Conservation (phyloP, 139 green algal genomes). For the Chlorella vulgaris region DNA sequence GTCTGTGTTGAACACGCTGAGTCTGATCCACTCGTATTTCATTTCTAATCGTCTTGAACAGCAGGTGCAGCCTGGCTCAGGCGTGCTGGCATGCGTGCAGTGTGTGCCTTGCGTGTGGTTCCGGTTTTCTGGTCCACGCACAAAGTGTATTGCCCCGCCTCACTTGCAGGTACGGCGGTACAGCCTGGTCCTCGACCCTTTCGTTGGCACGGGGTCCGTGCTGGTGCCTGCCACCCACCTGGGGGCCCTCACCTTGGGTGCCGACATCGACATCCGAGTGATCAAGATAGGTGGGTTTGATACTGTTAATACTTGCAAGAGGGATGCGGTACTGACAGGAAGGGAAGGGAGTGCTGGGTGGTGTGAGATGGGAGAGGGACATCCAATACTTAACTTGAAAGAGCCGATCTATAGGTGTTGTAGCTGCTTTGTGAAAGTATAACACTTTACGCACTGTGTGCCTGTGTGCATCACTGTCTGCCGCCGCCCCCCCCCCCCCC, state of each 20-base stretch:
- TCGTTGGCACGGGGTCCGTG: slow-evolving; percentile 92
- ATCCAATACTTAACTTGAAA: too few species aligned
- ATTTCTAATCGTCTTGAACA: too few species aligned
- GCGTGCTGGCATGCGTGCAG: too few species aligned
- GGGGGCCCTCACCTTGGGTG: slow-evolving; percentile 73
- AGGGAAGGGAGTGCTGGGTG: too few species aligned
- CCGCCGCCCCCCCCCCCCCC: neutral
- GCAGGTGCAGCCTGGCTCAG: too few species aligned
- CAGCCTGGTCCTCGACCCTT: slow-evolving; percentile 75
- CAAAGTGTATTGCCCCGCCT: neutral
- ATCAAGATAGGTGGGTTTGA: slow-evolving; percentile 48
- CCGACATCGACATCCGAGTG: slow-evolving; percentile 85
- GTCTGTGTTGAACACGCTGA: too few species aligned
- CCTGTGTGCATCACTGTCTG: neutral
- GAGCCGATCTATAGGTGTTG: too few species aligned
- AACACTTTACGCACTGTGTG: too few species aligned
- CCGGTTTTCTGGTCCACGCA: neutral
- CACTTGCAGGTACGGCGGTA: slow-evolving; percentile 54
- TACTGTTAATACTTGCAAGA: too few species aligned
- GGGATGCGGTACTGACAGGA: neutral
- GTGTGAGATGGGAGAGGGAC: too few species aligned
- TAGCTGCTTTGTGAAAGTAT: too few species aligned
- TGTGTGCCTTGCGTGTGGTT: neutral
- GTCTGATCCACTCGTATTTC: too few species aligned
- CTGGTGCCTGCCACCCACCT: slow-evolving; percentile 80